Evolutionary conservation across 2,329 filamentous ascomycete genomes (phyloP), one percentile per base, ranked within the genome.

Genomic region (Trichoderma citrinoviride): DNA sequence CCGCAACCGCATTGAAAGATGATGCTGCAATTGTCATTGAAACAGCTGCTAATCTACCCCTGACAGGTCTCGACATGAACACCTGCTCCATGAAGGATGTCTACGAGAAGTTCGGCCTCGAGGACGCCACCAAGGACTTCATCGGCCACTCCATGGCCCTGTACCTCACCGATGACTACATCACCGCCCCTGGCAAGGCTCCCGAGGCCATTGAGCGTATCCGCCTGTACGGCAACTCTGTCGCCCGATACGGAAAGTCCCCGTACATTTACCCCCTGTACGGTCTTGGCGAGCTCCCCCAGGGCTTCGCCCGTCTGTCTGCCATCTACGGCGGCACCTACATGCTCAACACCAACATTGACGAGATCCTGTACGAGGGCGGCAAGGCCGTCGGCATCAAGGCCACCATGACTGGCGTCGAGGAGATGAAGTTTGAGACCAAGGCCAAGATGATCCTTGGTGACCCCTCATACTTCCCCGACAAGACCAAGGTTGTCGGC

Each of bases 251-350:
- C 80, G 95, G 95, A 80, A 98, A 97, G 81, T 98, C 93, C 14
- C 96, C 95, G 52, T 99, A 98, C 83, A 98, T 99, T 82, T 99
- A 99, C 84, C 96, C 95, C 55, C 88, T 98, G 37, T 99, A 99
- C 81, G 95, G 95, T 68, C 88, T 99, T 56, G 95, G 91, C 76
- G 95, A 99, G 82, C 90, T 99, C 64, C 96, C 95, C 41, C 95
- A 99, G 81, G 94, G 94, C 66, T 99, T 99, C 74, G 95, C 95
- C 68, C 93, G 95, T 78, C 87, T 99, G 62, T 97, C 93, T 46
- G 95, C 95, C 77, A 98, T 99, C 80, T 98, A 99, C 76, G 95
- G 95, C 70, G 95, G 95, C 72, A 99, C 95, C 57, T 99, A 99
- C 82, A 99, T 99, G 93, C 89, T 99, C 74, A 98, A 98, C 84